Evolutionary conservation across 1,139 yeast genomes (phyloP).

Genomic region (Chernovozyma sophiae-reginae): DNA sequence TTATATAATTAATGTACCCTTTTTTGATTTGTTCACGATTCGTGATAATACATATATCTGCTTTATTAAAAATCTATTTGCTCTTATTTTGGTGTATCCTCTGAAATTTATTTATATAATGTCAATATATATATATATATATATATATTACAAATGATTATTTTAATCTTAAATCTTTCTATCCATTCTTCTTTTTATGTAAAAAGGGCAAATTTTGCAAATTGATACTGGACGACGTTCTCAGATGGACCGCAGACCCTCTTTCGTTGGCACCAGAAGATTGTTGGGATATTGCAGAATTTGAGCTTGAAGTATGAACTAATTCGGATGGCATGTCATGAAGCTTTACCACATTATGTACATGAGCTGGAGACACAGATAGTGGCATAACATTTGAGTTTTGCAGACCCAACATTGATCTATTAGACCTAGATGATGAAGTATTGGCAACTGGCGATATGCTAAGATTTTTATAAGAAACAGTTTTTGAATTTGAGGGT

Average conservation of each 20-base stretch:
- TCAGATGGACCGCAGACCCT: constrained; percentile 13
- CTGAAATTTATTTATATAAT: too few relatives aligned
- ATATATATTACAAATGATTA: too few relatives aligned
- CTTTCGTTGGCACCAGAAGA: constrained; percentile 34
- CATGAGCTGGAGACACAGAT: constrained; percentile 3
- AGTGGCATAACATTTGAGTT: constrained; percentile 2
- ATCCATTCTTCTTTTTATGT: constrained; percentile 18
- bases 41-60: background rate
- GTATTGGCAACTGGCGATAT: background rate
- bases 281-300: constrained; percentile 14
- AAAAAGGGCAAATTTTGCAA: constrained; percentile 27
- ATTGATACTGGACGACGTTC: constrained; percentile 13
- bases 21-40: background rate
- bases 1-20: constrained; percentile 6
- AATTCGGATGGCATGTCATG: background rate
- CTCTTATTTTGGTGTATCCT: too few relatives aligned
- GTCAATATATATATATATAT: too few relatives aligned
- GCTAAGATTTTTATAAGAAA: constrained; percentile 21
- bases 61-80: too few relatives aligned
- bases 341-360: background rate
- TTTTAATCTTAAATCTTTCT: background rate
- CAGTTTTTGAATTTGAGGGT: constrained; percentile 26
- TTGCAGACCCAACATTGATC: background rate
- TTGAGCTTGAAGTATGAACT: background rate
- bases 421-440: background rate